Conservation (phyloP, 169 alveolate genomes). For the Cryptosporidium xiaoi region DNA sequence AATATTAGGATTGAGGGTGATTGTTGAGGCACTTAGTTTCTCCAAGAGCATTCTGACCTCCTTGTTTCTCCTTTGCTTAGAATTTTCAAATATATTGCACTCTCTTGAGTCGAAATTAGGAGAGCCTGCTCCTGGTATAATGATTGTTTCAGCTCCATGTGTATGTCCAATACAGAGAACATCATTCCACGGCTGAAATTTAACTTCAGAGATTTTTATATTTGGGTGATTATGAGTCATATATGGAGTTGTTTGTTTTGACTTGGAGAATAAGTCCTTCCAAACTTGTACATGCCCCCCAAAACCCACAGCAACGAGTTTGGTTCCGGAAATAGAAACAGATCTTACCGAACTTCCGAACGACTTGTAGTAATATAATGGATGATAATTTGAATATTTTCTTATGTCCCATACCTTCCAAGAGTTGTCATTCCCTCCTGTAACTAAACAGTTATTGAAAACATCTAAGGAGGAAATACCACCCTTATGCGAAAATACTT, state of each 20-base stretch:
- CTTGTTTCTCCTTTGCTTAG: constrained; percentile 87
- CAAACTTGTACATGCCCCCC: constrained; percentile 86
- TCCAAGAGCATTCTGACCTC: constrained; percentile 91
- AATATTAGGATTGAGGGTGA: constrained; percentile 85
- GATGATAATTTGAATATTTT: constrained; percentile 80
- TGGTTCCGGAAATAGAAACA: constrained; percentile 84
- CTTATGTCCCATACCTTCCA: constrained; percentile 95
- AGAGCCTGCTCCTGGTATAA: constrained; percentile 95
- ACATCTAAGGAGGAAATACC: constrained; percentile 80
- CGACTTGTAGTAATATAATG: constrained; percentile 67
- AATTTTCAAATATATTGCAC: constrained; percentile 88
- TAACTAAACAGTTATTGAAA: constrained; percentile 80
- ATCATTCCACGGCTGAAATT: constrained; percentile 94
- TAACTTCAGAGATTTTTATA: constrained; percentile 80
- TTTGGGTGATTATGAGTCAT: constrained; percentile 84
- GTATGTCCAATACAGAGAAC: constrained; percentile 92
- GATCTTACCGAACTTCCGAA: constrained; percentile 80
- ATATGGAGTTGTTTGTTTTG: constrained; percentile 87
- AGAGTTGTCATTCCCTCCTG: constrained; percentile 85
- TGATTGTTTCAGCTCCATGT: constrained; percentile 87
- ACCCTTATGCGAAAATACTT: constrained; percentile 86
- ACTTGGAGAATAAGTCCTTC: constrained; percentile 84
- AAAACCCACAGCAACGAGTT: constrained; percentile 85
- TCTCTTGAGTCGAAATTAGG: constrained; percentile 93
- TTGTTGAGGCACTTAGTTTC: constrained; percentile 93